Base-by-base conservation (phyloP, 257 asterid species). In the Penstemon barbatus region DNA sequence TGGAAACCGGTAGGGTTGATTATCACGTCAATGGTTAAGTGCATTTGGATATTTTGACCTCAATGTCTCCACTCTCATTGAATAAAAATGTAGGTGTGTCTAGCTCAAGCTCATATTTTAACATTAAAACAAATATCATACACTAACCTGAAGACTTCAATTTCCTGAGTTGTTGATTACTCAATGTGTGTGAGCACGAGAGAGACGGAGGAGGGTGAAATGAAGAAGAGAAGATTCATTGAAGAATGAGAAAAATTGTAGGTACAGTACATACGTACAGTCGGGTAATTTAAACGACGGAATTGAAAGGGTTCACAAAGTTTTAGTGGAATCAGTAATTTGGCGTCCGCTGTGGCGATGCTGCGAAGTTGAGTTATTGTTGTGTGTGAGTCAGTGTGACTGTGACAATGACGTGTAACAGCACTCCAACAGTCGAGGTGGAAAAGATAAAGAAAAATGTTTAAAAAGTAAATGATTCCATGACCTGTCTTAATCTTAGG, bases 271-370 rank as follows among this genome's bases (percentile, higher is more conserved):
- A 19, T 62, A 6, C 51, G 18, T 15, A 15, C 33, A 25, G 33
- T 25, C 33, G 33, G 33, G 33, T 25, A 25, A 25, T 77, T 66
- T 79, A 85, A 77, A 62, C 64, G 84, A 71, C 91, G 91, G 89
- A 85, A 78, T 72, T 80, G 81, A 88, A 88, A 83, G 65, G 59
- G 82, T 59, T 66, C 66, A 78, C 68, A 66, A 68, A 80, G 79
- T 60, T 73, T 78, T 46, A 75, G 56, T 78, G 80, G 72, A 79
- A 81, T 74, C 25, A 6, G 61, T 54, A 39, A 67, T 75, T 80
- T 90, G 83, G 84, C 72, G 87, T 90, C 97, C 97, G 97, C 79
- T 74, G 86, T 72, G 81, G 86, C 84, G 82, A 69, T 66, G 33
- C 33, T 25, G 33, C 33, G 33, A 1, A 25, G 33, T 25, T 25